Conservation (phyloP, 1,139 yeast genomes). For the Hansenula sp. region DNA sequence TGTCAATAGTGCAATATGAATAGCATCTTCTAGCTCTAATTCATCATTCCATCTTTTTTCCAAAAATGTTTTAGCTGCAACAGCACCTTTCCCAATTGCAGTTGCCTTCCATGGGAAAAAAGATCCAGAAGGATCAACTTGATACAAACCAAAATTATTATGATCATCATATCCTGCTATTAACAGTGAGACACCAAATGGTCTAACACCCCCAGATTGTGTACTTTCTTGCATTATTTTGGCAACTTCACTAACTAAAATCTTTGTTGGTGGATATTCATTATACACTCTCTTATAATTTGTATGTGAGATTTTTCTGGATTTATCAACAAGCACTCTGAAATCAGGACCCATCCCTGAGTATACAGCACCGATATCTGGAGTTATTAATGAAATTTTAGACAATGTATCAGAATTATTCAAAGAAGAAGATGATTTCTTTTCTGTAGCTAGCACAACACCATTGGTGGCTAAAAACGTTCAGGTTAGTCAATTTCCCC, state of each 20-base stretch:
- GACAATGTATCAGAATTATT: slow-evolving; percentile 71
- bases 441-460: slow-evolving; percentile 93
- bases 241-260: slow-evolving; percentile 92
- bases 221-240: slow-evolving; percentile 98
- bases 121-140: slow-evolving; percentile 97
- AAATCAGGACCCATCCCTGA: slow-evolving; percentile 99
- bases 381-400: slow-evolving; percentile 83
- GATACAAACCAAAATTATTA: slow-evolving; percentile 81
- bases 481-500: background rate
- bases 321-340: slow-evolving; percentile 88
- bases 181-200: slow-evolving; percentile 91
- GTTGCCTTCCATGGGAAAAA: slow-evolving; percentile 99
- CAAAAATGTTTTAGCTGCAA: slow-evolving; percentile 91
- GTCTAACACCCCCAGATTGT: slow-evolving; percentile 95
- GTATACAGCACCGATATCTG: slow-evolving; percentile 95
- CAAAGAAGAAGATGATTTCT: slow-evolving; percentile 78
- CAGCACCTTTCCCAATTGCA: slow-evolving; percentile 94
- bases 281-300: slow-evolving; percentile 90
- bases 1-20: slow-evolving; percentile 91
- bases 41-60: slow-evolving; percentile 99
- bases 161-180: slow-evolving; percentile 93
- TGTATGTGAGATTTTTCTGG: slow-evolving; percentile 91
- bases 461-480: slow-evolving; percentile 72
- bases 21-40: slow-evolving; percentile 95
- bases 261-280: slow-evolving; percentile 95